phyloP scores from a whole-genome alignment of 106 monocot species.

The Agapanthus africanus region DNA sequence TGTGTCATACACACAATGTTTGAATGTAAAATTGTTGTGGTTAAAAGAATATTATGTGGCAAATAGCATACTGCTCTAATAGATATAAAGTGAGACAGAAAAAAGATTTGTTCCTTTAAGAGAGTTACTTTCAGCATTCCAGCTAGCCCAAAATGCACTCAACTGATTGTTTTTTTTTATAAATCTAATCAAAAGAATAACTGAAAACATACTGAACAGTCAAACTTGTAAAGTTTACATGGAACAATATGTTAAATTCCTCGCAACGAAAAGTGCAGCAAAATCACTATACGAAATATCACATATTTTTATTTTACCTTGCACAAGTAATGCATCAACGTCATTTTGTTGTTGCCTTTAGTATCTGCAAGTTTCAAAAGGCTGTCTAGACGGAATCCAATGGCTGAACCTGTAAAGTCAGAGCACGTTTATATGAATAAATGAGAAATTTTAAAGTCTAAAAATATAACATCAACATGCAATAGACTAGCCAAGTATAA shows the following conservation, averaged over 20 bases:
- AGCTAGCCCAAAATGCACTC: not conserved
- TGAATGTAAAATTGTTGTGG: no score
- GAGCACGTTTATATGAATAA: not conserved
- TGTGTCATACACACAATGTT: no score
- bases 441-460: not conserved
- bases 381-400: slow-evolving; percentile 72
- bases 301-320: no score
- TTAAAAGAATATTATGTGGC: not conserved
- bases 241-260: not conserved
- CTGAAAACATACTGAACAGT: not conserved
- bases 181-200: not conserved
- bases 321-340: slow-evolving; percentile 94
- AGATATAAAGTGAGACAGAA: not conserved
- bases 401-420: slow-evolving; percentile 43
- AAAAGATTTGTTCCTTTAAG: no score
- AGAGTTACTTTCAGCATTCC: no score
- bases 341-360: slow-evolving; percentile 87
- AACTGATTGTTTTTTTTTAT: no score
- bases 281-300: no score
- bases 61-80: not conserved
- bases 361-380: slow-evolving; percentile 92
- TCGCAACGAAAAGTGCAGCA: no score
- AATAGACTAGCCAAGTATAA: not conserved
- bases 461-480: not conserved
- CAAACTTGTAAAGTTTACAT: not conserved